A percentile compares a stretch with the other conserved stretches of the same genome.
These are phyloP conservation scores for Meira nashicola DNA, from an alignment of 1,284 basidiomycete genomes.

Conservation along the genomic window DNA sequence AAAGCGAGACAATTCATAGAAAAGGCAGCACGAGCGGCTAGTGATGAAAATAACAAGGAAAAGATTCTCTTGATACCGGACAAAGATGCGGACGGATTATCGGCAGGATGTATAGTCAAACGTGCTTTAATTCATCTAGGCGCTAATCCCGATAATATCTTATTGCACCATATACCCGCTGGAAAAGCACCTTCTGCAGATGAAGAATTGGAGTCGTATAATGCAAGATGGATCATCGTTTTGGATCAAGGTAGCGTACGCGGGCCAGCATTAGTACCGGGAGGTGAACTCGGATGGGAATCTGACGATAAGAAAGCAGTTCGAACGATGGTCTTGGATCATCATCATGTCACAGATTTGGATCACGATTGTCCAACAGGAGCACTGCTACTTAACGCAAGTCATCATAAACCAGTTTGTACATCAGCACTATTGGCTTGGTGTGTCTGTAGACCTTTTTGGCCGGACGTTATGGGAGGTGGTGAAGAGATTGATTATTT, in stretches of 20 bases:
- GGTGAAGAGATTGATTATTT: constrained; percentile 22
- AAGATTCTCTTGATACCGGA: constrained; percentile 29
- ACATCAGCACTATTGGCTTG: constrained; percentile 31
- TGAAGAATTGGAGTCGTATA: constrained; percentile 19
- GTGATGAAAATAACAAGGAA: constrained; percentile 7
- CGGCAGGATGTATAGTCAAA: constrained; percentile 30
- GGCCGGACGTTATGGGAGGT: constrained; percentile 9
- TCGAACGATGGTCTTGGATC: constrained; percentile 31
- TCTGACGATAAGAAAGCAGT: constrained; percentile 16
- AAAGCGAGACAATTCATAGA: constrained; percentile 22
- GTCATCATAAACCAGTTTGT: constrained; percentile 27
- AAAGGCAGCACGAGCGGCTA: constrained; percentile 13
- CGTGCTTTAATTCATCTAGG: constrained; percentile 26
- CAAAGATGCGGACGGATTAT: constrained; percentile 40
- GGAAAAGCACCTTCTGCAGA: constrained; percentile 25
- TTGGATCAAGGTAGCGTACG: constrained; percentile 41
- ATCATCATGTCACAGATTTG: constrained; percentile 25
- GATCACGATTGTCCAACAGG: constrained; percentile 23
- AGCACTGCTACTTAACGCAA: constrained; percentile 33
- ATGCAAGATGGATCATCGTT: constrained; percentile 29
- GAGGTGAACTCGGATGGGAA: constrained; percentile 30
- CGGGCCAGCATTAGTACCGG: constrained; percentile 23
- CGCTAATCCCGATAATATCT: constrained; percentile 18
- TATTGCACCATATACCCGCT: constrained; percentile 33
- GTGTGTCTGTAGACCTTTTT: constrained; percentile 30